Conservation (phyloP, 1,139 yeast species). For the Yamadazyma mexicana region DNA sequence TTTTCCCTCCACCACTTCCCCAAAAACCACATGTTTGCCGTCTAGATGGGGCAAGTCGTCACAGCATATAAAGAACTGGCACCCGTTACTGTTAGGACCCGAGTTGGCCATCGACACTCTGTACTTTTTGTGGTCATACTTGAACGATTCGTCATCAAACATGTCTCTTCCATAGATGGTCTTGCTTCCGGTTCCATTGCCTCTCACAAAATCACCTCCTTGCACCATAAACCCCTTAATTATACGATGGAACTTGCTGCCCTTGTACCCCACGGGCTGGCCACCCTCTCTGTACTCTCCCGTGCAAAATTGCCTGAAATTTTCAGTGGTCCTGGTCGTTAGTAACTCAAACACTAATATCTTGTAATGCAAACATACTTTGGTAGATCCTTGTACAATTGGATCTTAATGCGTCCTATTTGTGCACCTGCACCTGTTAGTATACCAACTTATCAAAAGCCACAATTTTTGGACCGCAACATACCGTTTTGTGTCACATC, state of each 20-base stretch:
- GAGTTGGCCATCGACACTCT: slow-evolving; percentile 37
- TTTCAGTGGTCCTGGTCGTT: slow-evolving; percentile 43
- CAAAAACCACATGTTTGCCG: slow-evolving; percentile 59
- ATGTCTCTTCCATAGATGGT: slow-evolving; percentile 21
- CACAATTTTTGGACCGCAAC: slow-evolving; percentile 9
- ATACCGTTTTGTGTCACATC: slow-evolving; percentile 26
- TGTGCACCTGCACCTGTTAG: slow-evolving; percentile 19
- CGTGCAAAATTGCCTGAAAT: slow-evolving; percentile 56
- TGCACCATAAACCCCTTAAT: slow-evolving; percentile 32
- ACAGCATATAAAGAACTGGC: slow-evolving; percentile 35
- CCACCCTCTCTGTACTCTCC: slow-evolving; percentile 46
- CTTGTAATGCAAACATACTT: slow-evolving; percentile 21
- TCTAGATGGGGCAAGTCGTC: slow-evolving; percentile 28
- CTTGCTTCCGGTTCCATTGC: slow-evolving; percentile 47
- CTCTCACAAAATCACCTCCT: slow-evolving; percentile 37
- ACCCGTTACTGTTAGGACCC: slow-evolving; percentile 36
- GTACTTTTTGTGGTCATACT: slow-evolving; percentile 23
- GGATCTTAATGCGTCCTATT: slow-evolving; percentile 42
- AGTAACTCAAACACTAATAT: slow-evolving; percentile 10
- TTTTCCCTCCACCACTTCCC: slow-evolving; percentile 43
- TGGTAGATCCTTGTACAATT: slow-evolving; percentile 43
- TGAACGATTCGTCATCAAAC: slow-evolving; percentile 37
- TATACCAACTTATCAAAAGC: not conserved
- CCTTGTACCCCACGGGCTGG: slow-evolving; percentile 27
- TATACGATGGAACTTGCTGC: slow-evolving; percentile 29